Base-by-base conservation (phyloP, 805 yeast species). In the Candida germanica region DNA sequence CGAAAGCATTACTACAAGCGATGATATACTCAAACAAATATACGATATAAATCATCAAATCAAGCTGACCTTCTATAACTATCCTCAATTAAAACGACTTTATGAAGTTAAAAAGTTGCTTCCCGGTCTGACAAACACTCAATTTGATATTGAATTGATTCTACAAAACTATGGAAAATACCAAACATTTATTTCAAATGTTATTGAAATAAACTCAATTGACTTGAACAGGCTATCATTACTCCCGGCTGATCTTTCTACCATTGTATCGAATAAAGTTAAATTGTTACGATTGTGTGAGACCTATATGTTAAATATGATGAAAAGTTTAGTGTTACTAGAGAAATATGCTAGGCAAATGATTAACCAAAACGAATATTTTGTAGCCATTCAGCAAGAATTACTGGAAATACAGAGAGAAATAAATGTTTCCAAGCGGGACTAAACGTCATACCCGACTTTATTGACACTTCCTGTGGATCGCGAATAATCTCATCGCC, bases 281-380 rank as follows among this genome's bases (percentile, higher is more conserved):
- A 11, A 34, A 11, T n/a, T 43, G 4, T 18, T 43, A 2, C 15
- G 25, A 8, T 11, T 40, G 15, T 30, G 35, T 17, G 31, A 34
- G 3, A 3, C 10, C 16, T 41, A 41, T 21, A 18, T 39, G 29
- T 3, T n/a, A 6, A 30, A 26, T 27, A n/a, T 41, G 26, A 11
- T 41, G 5, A 14, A 23, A 4, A 34, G 37, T 17, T 16, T 41
- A 12, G 31, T 39, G 2, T n/a, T 41, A 10, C 13, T 41, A 5
- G 46, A 44, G 22, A 44, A 36, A 21, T 41, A 28, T 25, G 22
- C 37, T 3, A n/a, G 2, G 8, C 20, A 26, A 3, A 24, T 35
- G 15, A 33, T 15, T 18, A 8, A 26, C 13, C 39, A 44, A 16
- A 44, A 44, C 28, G 34, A 39, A 10, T 44, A 31, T 27, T 33